Percentiles rank a stretch among this genome's conserved stretches.
These are phyloP conservation scores for Linum usitatissimum DNA, from an alignment of 345 rosid species.

Conservation along the genomic window DNA sequence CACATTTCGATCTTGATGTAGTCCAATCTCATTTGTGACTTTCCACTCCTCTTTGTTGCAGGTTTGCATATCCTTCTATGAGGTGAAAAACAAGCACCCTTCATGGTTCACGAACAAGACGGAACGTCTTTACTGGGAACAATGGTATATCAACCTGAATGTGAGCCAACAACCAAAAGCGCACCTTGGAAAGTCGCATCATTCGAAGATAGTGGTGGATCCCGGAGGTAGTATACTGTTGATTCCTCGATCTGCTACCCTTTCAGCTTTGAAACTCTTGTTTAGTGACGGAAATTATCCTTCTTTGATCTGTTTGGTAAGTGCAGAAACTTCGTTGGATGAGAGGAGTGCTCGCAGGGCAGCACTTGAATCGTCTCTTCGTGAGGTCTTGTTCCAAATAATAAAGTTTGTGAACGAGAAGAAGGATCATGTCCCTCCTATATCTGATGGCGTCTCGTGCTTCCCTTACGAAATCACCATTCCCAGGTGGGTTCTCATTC, in stretches of 20 bases:
- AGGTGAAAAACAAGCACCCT: slow-evolving; percentile 73
- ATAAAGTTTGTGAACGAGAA: slow-evolving; percentile 90
- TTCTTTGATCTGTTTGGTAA: neutral
- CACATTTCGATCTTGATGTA: neutral
- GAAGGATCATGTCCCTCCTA: slow-evolving; percentile 87
- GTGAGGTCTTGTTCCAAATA: slow-evolving; percentile 78
- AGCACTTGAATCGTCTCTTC: slow-evolving; percentile 68
- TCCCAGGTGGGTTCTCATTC: slow-evolving; percentile 58
- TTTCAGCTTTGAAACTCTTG: neutral
- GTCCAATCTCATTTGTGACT: no score
- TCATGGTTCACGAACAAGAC: slow-evolving; percentile 77
- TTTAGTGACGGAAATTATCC: neutral
- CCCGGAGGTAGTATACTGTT: slow-evolving; percentile 46
- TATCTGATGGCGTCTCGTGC: slow-evolving; percentile 59
- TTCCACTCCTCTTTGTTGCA: slow-evolving; percentile 26
- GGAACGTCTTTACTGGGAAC: slow-evolving; percentile 74
- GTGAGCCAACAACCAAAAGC: slow-evolving; percentile 56
- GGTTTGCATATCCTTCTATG: slow-evolving; percentile 88
- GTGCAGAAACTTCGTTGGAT: slow-evolving; percentile 42
- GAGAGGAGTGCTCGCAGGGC: slow-evolving; percentile 60
- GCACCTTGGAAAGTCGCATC: slow-evolving; percentile 46
- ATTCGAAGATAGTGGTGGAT: slow-evolving; percentile 47
- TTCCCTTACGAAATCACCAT: slow-evolving; percentile 75
- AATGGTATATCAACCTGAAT: slow-evolving; percentile 82
- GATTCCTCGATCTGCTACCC: neutral